A percentile compares a stretch with the other conserved stretches of the same genome.
Evolutionary conservation across 2,329 filamentous ascomycete species (phyloP).

Genomic region (Hypoxylon sp.): DNA sequence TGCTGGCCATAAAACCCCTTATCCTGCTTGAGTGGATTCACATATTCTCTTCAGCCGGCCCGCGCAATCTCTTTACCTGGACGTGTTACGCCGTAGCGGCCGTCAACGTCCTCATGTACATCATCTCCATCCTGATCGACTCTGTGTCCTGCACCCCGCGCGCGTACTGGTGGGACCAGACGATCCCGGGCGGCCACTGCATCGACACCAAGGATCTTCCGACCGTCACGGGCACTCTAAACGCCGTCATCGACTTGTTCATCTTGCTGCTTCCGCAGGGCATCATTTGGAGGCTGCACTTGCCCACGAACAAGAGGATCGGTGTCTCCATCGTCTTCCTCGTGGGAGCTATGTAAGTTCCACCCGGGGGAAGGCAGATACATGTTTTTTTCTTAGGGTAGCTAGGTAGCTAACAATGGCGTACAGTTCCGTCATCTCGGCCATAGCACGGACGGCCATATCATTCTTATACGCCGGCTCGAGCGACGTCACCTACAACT

Average conservation of each 20-base stretch:
- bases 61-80: conserved; percentile 3
- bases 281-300: conserved; percentile 3
- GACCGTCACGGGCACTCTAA: neutral
- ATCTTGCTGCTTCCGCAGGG: conserved; percentile 13
- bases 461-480: conserved; percentile 1
- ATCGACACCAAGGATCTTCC: neutral
- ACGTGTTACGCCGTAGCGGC: neutral
- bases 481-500: conserved; percentile 9
- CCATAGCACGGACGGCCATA: neutral
- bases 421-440: neutral
- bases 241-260: conserved; percentile 8
- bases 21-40: conserved; percentile 15
- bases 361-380: neutral
- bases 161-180: conserved; percentile 12
- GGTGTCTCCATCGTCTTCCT: conserved; percentile 5
- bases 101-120: conserved; percentile 4
- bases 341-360: conserved; percentile 1
- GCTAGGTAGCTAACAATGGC: neutral
- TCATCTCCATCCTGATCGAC: conserved; percentile 2
- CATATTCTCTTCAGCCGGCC: neutral
- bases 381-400: too few relatives aligned
- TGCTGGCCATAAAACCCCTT: conserved; percentile 1
- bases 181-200: neutral
- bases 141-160: conserved; percentile 2
- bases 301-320: conserved; percentile 2